These are phyloP conservation scores for Odontarrhena argentea DNA, from an alignment of 345 rosid genomes.

Conservation along the genomic window DNA sequence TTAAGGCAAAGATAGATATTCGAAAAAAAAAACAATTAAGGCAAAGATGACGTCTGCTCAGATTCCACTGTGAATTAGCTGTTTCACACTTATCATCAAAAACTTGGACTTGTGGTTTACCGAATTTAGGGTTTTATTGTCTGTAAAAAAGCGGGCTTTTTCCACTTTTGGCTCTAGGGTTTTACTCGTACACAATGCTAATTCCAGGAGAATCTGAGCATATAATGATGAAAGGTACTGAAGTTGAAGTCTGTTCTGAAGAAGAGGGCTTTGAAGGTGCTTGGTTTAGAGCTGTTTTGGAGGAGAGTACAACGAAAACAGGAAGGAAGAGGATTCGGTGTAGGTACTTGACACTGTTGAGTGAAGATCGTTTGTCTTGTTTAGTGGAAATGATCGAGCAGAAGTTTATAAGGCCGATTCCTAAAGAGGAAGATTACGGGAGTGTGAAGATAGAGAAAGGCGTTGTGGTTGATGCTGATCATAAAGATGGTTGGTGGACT, in stretches of 20 bases:
- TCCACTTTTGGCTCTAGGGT: neutral
- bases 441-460: conserved; percentile 32
- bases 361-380: conserved; percentile 42
- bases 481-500: conserved; percentile 58
- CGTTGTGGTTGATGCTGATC: conserved; percentile 48
- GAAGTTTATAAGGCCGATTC: conserved; percentile 53
- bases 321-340: conserved; percentile 42
- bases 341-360: conserved; percentile 46
- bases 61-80: too few relatives aligned
- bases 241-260: conserved; percentile 55
- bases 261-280: conserved; percentile 64
- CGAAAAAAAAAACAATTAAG: too few relatives aligned
- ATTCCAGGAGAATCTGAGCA: too few relatives aligned
- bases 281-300: conserved; percentile 54
- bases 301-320: conserved; percentile 42
- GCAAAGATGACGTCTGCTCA: too few relatives aligned
- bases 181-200: too few relatives aligned
- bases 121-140: neutral
- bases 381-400: conserved; percentile 51
- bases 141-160: too few relatives aligned
- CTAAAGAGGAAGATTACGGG: conserved; percentile 31
- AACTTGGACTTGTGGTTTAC: too few relatives aligned
- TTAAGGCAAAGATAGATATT: too few relatives aligned
- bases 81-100: too few relatives aligned
- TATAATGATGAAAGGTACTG: conserved; percentile 8